Percentiles rank a stretch among this genome's conserved stretches.
phyloP scores from a whole-genome alignment of 2,329 filamentous ascomycete species.

The Aotearoamyces nothofagi region DNA sequence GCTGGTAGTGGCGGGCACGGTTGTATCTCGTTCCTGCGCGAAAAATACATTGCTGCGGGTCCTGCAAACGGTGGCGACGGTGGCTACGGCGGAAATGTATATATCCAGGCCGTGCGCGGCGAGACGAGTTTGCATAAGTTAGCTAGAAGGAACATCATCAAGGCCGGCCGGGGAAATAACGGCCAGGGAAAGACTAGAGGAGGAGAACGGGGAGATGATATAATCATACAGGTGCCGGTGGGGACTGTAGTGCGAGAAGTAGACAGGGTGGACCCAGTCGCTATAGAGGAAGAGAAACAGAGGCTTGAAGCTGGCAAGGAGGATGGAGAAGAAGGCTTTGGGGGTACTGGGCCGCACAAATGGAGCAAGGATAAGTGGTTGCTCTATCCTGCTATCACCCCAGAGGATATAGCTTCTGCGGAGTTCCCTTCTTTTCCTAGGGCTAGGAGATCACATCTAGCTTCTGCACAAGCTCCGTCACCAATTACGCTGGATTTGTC shows the following conservation, averaged over 20 bases:
- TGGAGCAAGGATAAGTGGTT: conserved; percentile 60
- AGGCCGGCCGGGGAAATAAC: conserved; percentile 61
- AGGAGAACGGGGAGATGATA: conserved; percentile 71
- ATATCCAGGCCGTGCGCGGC: conserved; percentile 82
- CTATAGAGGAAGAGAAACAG: conserved; percentile 42
- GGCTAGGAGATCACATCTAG: conserved; percentile 38
- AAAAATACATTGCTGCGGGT: conserved; percentile 78
- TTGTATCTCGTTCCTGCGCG: conserved; percentile 85
- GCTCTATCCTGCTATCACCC: conserved; percentile 65
- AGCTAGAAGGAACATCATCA: conserved; percentile 57
- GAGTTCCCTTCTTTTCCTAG: conserved; percentile 41
- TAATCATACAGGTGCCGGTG: conserved; percentile 80
- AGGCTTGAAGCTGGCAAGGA: conserved; percentile 23
- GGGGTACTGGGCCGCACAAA: conserved; percentile 20
- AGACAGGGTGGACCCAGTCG: conserved; percentile 59
- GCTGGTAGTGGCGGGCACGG: conserved; percentile 78
- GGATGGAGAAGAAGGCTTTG: conserved; percentile 14
- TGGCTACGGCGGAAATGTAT: conserved; percentile 79
- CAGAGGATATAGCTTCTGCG: conserved; percentile 48
- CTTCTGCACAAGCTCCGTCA: conserved; percentile 44
- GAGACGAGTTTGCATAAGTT: conserved; percentile 92
- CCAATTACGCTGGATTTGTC: conserved; percentile 63
- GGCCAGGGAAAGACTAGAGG: conserved; percentile 60
- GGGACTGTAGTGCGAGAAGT: conserved; percentile 84
- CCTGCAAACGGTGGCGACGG: conserved; percentile 93